Conservation (phyloP, 1,284 basidiomycete species). For the Anthracocystis walkeri region DNA sequence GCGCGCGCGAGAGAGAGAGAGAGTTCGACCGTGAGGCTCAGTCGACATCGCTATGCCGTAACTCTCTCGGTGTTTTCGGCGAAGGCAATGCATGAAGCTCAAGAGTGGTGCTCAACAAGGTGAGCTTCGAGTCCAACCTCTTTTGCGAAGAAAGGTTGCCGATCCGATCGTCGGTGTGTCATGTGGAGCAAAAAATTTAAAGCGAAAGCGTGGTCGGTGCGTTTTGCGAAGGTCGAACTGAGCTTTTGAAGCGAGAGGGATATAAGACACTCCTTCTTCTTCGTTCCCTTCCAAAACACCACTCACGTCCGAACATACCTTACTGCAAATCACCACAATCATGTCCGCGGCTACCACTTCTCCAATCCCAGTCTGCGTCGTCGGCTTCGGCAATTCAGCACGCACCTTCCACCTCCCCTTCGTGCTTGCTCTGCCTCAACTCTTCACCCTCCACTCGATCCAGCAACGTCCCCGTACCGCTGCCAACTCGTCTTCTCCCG, state of each 20-base stretch:
- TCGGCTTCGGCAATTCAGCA: constrained; percentile 64
- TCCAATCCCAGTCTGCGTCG: constrained; percentile 60
- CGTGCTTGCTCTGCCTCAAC: constrained; percentile 54
- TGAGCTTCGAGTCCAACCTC: not conserved
- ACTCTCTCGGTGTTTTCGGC: not conserved
- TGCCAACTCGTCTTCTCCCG: constrained; percentile 38
- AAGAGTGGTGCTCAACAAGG: too few species aligned
- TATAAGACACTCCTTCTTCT: not conserved
- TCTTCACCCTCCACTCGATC: constrained; percentile 60
- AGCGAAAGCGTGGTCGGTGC: not conserved
- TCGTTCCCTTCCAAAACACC: not conserved
- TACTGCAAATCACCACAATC: not conserved
- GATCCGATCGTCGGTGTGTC: constrained; percentile 5
- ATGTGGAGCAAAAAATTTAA: not conserved
- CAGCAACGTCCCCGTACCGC: constrained; percentile 59
- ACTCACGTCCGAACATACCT: not conserved
- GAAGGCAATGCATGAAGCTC: not conserved
- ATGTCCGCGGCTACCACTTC: constrained; percentile 6
- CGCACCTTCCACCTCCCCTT: constrained; percentile 67
- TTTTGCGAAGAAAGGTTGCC: not conserved
- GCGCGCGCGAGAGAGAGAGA: too few species aligned
- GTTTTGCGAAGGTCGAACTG: not conserved
- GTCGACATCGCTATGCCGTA: not conserved
- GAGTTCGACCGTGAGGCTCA: constrained; percentile 2
- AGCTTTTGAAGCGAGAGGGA: too few species aligned